Percentiles rank a stretch among this genome's conserved stretches.
Conservation (phyloP, 2,329 filamentous ascomycete species). For the Sporothrix protearum region DNA sequence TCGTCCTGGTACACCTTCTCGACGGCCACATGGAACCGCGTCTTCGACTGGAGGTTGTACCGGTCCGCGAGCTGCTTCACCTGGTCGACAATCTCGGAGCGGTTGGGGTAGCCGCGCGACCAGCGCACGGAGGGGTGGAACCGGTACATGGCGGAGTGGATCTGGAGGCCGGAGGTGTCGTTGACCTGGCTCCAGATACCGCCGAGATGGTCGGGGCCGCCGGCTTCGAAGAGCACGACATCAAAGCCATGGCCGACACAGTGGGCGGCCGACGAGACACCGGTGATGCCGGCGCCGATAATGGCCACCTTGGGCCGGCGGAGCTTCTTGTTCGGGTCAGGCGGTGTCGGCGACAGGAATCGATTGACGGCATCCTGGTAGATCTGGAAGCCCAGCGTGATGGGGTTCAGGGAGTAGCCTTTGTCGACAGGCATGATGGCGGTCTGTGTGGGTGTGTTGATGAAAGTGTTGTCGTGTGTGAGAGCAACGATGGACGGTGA, state of each 20-base stretch:
- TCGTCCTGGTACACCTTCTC: constrained; percentile 57
- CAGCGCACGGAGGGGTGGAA: constrained; percentile 79
- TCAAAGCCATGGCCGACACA: constrained; percentile 84
- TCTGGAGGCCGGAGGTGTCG: constrained; percentile 37
- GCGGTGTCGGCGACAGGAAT: constrained; percentile 67
- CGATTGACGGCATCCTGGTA: constrained; percentile 61
- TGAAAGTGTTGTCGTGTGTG: not conserved
- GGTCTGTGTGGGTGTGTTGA: not conserved
- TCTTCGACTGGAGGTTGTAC: constrained; percentile 68
- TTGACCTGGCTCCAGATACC: constrained; percentile 71
- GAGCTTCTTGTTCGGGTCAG: constrained; percentile 55
- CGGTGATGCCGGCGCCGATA: constrained; percentile 68
- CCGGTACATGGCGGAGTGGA: constrained; percentile 82
- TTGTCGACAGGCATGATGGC: not conserved
- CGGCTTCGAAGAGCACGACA: constrained; percentile 73
- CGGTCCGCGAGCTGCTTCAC: constrained; percentile 69
- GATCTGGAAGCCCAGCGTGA: constrained; percentile 62
- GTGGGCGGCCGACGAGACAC: constrained; percentile 75
- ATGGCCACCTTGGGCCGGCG: constrained; percentile 63
- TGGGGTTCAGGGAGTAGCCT: constrained; percentile 39
- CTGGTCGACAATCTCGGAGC: constrained; percentile 70
- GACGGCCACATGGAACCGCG: constrained; percentile 67
- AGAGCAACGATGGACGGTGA: too few relatives aligned
- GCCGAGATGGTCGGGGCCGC: constrained; percentile 61
- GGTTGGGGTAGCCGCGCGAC: constrained; percentile 71